These are phyloP conservation scores for Cytospora mali DNA, from an alignment of 2,329 filamentous ascomycete genomes.

Conservation along the genomic window DNA sequence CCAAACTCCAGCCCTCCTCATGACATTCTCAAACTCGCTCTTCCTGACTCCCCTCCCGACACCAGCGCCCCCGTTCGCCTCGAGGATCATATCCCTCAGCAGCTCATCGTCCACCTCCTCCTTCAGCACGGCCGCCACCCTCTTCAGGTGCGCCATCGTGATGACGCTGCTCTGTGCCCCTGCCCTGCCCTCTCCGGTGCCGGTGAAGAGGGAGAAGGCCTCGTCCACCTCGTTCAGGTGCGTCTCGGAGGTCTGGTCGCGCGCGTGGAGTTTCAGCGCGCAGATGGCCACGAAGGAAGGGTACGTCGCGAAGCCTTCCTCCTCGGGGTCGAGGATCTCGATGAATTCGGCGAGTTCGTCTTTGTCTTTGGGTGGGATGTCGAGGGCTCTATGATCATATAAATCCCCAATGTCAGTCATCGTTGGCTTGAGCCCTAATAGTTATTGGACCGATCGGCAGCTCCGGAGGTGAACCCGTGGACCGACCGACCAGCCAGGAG, in stretches of 20 bases:
- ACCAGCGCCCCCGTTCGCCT: slow-evolving; percentile 83
- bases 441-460: background rate
- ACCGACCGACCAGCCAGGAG: too few species aligned
- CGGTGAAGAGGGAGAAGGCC: slow-evolving; percentile 81
- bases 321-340: slow-evolving; percentile 79
- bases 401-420: background rate
- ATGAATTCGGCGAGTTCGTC: slow-evolving; percentile 76
- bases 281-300: slow-evolving; percentile 84
- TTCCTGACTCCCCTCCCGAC: slow-evolving; percentile 70
- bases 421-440: too few species aligned
- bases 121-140: slow-evolving; percentile 79
- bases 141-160: slow-evolving; percentile 74
- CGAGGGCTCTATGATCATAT: slow-evolving; percentile 70
- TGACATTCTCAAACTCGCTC: slow-evolving; percentile 84
- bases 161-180: slow-evolving; percentile 54
- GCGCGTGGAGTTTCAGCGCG: slow-evolving; percentile 77
- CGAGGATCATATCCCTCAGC: slow-evolving; percentile 89
- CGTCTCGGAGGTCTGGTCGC: slow-evolving; percentile 54
- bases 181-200: slow-evolving; percentile 41
- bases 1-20: slow-evolving; percentile 85
- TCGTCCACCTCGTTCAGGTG: slow-evolving; percentile 72
- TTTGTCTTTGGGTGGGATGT: slow-evolving; percentile 65
- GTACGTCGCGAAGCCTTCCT: slow-evolving; percentile 77
- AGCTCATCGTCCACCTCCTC: slow-evolving; percentile 83
- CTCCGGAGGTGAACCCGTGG: background rate